Percentiles rank a stretch among this genome's conserved stretches.
These are phyloP conservation scores for Globisporangium echinulatum DNA, from an alignment of 352 stramenopile species.

Conservation along the genomic window DNA sequence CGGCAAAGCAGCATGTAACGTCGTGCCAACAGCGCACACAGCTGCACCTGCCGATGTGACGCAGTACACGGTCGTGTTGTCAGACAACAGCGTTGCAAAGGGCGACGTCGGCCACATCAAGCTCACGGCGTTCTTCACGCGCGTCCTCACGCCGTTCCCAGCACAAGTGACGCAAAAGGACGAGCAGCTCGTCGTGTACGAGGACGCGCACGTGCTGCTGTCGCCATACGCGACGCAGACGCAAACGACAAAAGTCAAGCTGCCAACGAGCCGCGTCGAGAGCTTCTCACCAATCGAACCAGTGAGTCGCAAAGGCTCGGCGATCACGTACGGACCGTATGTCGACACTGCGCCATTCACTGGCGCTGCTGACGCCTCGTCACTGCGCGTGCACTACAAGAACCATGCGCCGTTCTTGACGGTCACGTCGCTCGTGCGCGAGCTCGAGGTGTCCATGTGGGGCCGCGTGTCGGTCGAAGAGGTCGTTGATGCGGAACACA, in stretches of 20 bases:
- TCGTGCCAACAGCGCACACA: constrained; percentile 33
- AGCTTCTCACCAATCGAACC: constrained; percentile 54
- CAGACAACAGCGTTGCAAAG: constrained; percentile 39
- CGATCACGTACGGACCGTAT: constrained; percentile 78
- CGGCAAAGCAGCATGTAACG: constrained; percentile 63
- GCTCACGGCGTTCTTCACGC: constrained; percentile 73
- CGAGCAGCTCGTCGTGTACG: constrained; percentile 81
- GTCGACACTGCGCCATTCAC: constrained; percentile 44
- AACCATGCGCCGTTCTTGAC: constrained; percentile 86
- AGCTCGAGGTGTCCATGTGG: constrained; percentile 90
- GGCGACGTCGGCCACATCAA: constrained; percentile 59
- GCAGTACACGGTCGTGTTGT: constrained; percentile 65
- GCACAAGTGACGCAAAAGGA: constrained; percentile 72
- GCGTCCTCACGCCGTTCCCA: constrained; percentile 72
- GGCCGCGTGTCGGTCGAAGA: constrained; percentile 84
- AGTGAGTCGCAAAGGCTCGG: constrained; percentile 61
- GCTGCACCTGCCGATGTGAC: constrained; percentile 31
- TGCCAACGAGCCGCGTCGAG: constrained; percentile 69
- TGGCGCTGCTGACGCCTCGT: constrained; percentile 14
- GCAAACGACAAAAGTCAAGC: constrained; percentile 84
- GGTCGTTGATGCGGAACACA: constrained; percentile 84
- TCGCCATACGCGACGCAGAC: constrained; percentile 72
- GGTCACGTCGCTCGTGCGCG: constrained; percentile 73
- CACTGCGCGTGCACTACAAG: constrained; percentile 75
- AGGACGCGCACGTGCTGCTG: constrained; percentile 53